Conservation (phyloP, 169 alveolate genomes). For the Babesia ovis region DNA sequence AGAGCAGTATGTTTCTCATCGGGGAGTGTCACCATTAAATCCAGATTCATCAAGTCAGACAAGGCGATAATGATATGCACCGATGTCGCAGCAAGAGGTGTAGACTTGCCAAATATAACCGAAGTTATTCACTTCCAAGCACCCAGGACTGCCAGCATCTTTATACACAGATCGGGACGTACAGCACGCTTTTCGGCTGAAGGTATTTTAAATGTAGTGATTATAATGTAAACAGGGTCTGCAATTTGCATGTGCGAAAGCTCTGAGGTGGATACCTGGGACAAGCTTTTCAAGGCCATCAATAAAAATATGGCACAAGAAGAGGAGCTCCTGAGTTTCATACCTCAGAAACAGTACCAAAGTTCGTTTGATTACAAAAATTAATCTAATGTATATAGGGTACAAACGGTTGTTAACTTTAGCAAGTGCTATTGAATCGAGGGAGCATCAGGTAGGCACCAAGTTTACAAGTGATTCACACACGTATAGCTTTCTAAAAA, state of each 20-base stretch:
- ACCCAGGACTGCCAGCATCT: conserved; percentile 87
- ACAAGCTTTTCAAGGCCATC: conserved; percentile 47
- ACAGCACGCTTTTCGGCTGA: conserved; percentile 87
- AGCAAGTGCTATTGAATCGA: conserved; percentile 49
- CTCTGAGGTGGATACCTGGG: conserved; percentile 58
- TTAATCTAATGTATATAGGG: conserved; percentile 8
- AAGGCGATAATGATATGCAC: conserved; percentile 86
- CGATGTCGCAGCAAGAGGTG: conserved; percentile 93
- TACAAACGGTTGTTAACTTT: conserved; percentile 38
- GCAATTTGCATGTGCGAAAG: conserved; percentile 59
- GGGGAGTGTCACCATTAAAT: neutral
- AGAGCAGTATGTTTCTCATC: conserved; percentile 32
- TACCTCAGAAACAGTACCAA: conserved; percentile 50
- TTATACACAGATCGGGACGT: conserved; percentile 93
- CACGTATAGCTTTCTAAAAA: conserved; percentile 49
- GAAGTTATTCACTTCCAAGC: conserved; percentile 90
- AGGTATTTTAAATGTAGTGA: conserved; percentile 40
- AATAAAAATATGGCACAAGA: conserved; percentile 27
- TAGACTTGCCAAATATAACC: conserved; percentile 89
- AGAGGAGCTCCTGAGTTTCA: conserved; percentile 34
- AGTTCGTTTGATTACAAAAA: neutral
- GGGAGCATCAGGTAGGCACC: conserved; percentile 58
- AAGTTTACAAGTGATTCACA: neutral
- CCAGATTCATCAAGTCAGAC: conserved; percentile 49
- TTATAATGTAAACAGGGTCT: conserved; percentile 27